Base-by-base conservation (phyloP, 2,329 filamentous ascomycete species). In the Cordyceps javanica region DNA sequence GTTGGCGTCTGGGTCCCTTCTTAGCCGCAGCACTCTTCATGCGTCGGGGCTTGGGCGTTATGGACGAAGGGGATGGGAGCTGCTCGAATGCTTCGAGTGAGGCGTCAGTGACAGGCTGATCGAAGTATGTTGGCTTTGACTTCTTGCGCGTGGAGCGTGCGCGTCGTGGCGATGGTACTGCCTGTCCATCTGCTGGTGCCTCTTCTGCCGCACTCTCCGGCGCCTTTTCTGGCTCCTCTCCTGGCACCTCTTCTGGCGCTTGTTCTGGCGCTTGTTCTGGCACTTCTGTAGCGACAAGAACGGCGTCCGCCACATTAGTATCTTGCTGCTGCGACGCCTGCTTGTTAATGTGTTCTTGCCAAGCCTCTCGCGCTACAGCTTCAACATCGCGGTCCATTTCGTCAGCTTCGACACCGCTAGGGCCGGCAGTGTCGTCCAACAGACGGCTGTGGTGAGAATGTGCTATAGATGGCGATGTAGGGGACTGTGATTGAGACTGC, bases 121-220 rank as follows among this genome's bases (percentile, higher is more conserved):
- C 70, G 61, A 75, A 77, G 57, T 72, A 77, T 19, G 75, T 77
- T 10, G 76, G 74, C 64, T 81, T 81, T 49, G 74, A 70, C 67
- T 77, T 81, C 68, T 77, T 80, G 56, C 71, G 67, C 32, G 72
- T 72, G 34, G 74, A 68, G 26, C 71, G 68, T 39, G 65, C 30
- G 58, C 60, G 62, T 67, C 60, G 67, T 68, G 38, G 62, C 21
- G 49, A 56, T 42, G 63, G 55, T 45, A 49, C 26, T 14, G 44
- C 36, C n/a, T n/a, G n/a, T 19, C 56, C 45, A 16, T 48, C 32
- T 9, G 51, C n/a, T 41, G 45, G 32, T 41, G 46, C n/a, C 16
- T 46, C 26, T 28, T 3, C 8, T n/a, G 2, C n/a, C n/a, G n/a
- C n/a, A n/a, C n/a, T n/a, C n/a, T n/a, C n/a, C n/a, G n/a, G n/a